Percentiles rank a stretch among this genome's conserved stretches.
Evolutionary conservation across 345 rosid species (phyloP).

Genomic region (Mallotus nudiflorus): DNA sequence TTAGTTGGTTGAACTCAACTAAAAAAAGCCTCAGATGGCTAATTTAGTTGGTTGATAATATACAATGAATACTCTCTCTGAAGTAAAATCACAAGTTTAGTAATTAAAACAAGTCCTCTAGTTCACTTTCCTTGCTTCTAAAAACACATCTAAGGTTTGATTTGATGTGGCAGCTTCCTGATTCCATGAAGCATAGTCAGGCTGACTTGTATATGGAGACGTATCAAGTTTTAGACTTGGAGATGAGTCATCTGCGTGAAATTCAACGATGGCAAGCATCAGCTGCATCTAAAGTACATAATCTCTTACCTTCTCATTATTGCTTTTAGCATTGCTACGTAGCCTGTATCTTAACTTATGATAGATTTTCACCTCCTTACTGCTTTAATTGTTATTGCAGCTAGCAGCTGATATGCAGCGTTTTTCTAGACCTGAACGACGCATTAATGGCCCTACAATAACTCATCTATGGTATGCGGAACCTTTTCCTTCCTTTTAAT

Average conservation of each 20-base stretch:
- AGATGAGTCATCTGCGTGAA: slow-evolving; percentile 96
- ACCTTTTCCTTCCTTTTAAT: not conserved
- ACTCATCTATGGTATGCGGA: slow-evolving; percentile 81
- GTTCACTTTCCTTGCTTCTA: not conserved
- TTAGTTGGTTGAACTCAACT: too few relatives aligned
- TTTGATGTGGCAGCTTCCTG: slow-evolving; percentile 72
- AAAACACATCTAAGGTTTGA: not conserved
- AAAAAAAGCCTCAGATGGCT: too few relatives aligned
- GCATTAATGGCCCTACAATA: slow-evolving; percentile 94
- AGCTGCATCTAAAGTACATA: slow-evolving; percentile 79
- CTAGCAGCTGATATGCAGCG: slow-evolving; percentile 99
- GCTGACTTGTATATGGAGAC: slow-evolving; percentile 94
- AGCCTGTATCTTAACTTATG: slow-evolving; percentile 2
- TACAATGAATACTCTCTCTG: too few relatives aligned
- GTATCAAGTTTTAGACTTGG: slow-evolving; percentile 98
- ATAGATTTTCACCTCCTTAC: slow-evolving; percentile 1
- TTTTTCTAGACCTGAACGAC: slow-evolving; percentile 95
- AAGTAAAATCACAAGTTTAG: too few relatives aligned
- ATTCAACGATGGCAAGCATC: slow-evolving; percentile 98
- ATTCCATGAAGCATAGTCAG: slow-evolving; percentile 98
- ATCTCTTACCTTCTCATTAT: slow-evolving; percentile 7
- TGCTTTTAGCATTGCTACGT: slow-evolving; percentile 1
- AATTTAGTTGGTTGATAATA: too few relatives aligned
- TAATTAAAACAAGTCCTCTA: too few relatives aligned
- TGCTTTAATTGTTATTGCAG: slow-evolving; percentile 49